Evolutionary conservation across 805 yeast species (phyloP), one percentile per base, ranked within the genome.

Genomic region (Wickerhamiella brachini): DNA sequence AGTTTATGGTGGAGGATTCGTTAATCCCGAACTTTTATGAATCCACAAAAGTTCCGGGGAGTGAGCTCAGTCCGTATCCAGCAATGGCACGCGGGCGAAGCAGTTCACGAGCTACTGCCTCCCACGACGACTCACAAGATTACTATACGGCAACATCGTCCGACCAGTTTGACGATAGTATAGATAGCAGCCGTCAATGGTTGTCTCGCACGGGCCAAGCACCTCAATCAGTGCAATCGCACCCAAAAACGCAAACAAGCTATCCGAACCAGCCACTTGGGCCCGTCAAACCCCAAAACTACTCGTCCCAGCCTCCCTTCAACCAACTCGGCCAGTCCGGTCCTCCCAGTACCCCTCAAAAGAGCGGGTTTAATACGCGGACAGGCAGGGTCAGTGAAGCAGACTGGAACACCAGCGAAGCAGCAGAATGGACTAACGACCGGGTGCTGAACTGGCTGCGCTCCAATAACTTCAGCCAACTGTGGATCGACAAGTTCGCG

Each of bases 401-500:
- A 7, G 41, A 20, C 1, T 78, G 81, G 81, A 71, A 73, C 22
- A 77, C 75, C 0, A 69, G 70, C 31, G 71, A 71, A 21, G 47
- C 62, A 12, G 31, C 21, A 12, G 81, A 78, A 53, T 87, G 96
- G 96, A 78, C 81, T 1, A 68, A 76, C 55, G 78, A 74, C n/a
- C 71, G 83, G 49, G 89, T 87, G 0, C 53, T 72, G 0, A 62
- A 68, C 47, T 88, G 95, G 94, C 70, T 88, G 23, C 80, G 75
- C 7, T 58, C 65, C n/a, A 74, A 87, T 62, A 72, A 75, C 20
- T 88, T 88, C 65, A 82, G 83, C 56, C 76, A 73, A 3, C 70
- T 81, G 13, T 88, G 96, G 96, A 69, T 75, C n/a, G 75, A 71
- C 4, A 74, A 80, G 17, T 83, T 88, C 64, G 68, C 68, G 42